Conservation (phyloP, 495 filamentous ascomycete genomes). For the Elasticomyces elasticus region DNA sequence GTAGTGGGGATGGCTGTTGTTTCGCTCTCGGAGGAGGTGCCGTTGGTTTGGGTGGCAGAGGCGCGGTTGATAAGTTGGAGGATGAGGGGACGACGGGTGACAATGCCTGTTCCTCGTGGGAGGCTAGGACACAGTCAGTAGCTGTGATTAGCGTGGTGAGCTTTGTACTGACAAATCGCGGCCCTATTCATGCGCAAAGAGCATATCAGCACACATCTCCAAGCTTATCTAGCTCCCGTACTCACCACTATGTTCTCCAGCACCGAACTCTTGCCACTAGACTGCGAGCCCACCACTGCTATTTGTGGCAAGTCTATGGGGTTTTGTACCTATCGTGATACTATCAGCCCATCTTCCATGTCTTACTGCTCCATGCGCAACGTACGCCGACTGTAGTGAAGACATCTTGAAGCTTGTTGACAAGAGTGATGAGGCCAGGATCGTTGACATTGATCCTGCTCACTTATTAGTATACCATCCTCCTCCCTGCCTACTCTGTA, state of each 20-base stretch:
- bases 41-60: slow-evolving; percentile 56
- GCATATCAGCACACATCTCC: slow-evolving; percentile 75
- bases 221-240: slow-evolving; percentile 24
- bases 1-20: slow-evolving; percentile 47
- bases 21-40: slow-evolving; percentile 50
- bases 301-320: slow-evolving; percentile 99
- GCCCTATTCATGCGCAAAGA: slow-evolving; percentile 2
- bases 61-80: slow-evolving; percentile 93
- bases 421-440: slow-evolving; percentile 75
- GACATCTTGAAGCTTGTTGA: slow-evolving; percentile 99
- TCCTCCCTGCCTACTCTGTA: background rate
- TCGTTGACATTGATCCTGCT: slow-evolving; percentile 70
- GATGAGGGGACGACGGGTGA: slow-evolving; percentile 89
- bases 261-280: slow-evolving; percentile 99
- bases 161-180: background rate
- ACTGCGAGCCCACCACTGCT: slow-evolving; percentile 96
- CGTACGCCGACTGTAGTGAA: slow-evolving; percentile 95
- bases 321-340: slow-evolving; percentile 64
- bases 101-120: slow-evolving; percentile 95
- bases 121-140: slow-evolving; percentile 47
- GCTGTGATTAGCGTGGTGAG: background rate
- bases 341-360: background rate
- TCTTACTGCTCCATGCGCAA: slow-evolving; percentile 15
- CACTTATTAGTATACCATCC: background rate
- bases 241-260: slow-evolving; percentile 89